Percentiles rank a stretch among this genome's conserved stretches.
Evolutionary conservation across 1,139 yeast genomes (phyloP).

Genomic region (Hyphopichia khmerensis): DNA sequence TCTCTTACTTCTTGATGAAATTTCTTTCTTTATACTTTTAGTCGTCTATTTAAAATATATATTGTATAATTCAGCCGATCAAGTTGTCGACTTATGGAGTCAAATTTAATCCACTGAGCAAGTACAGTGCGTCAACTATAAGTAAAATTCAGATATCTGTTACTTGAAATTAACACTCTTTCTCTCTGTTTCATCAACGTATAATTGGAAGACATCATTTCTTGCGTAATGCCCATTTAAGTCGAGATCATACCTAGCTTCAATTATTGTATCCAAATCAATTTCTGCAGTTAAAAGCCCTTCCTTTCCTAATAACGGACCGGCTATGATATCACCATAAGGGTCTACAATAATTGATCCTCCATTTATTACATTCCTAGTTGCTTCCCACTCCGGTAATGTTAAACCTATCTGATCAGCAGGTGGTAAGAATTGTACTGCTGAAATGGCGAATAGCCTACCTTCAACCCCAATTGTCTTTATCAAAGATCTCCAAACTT

Average conservation of each 20-base stretch:
- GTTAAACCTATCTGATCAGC: conserved; percentile 10
- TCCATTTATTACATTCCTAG: conserved; percentile 34
- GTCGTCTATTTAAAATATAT: too few relatives aligned
- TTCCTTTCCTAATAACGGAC: conserved; percentile 34
- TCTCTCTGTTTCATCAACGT: conserved; percentile 24
- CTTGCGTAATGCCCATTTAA: conserved; percentile 38
- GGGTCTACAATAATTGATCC: conserved; percentile 28
- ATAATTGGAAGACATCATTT: conserved; percentile 35
- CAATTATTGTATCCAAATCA: conserved; percentile 26
- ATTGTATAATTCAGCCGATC: too few relatives aligned
- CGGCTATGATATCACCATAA: conserved; percentile 38
- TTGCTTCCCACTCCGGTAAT: conserved; percentile 13
- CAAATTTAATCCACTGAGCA: too few relatives aligned
- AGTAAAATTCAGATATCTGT: too few relatives aligned
- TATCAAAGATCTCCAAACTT: conserved; percentile 32
- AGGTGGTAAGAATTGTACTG: conserved; percentile 27
- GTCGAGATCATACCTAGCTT: conserved; percentile 37
- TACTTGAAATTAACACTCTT: conserved; percentile 3
- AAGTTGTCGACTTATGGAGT: too few relatives aligned
- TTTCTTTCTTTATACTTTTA: too few relatives aligned
- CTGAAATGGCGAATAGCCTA: conserved; percentile 27
- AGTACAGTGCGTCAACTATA: too few relatives aligned
- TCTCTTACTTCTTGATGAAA: neutral
- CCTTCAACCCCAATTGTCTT: conserved; percentile 34
- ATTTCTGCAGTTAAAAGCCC: conserved; percentile 35